Evolutionary conservation across 2,329 filamentous ascomycete genomes (phyloP), one percentile per base, ranked within the genome.

Genomic region (Exophiala sp.): DNA sequence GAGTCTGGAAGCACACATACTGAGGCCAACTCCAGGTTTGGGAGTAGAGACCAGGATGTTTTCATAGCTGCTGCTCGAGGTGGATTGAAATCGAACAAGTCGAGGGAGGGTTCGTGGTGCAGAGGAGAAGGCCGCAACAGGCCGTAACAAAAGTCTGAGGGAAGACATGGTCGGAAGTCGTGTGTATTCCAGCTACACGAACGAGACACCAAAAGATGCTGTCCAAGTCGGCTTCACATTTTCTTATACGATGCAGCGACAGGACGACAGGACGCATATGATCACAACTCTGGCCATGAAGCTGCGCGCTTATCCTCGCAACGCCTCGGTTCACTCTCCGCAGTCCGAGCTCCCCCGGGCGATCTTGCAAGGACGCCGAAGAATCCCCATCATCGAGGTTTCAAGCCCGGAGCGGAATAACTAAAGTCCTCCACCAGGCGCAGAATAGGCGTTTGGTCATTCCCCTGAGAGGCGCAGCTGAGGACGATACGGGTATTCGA

Each of bases 1-100:
- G 5, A 12, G 21, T n/a, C 14, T 14, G 16, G 11, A 5, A n/a
- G 5, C 41, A 43, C 8, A 11, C 76, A 59, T 79, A 96, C 92
- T 88, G 75, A 96, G 82, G 2, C 89, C 89, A 54, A 99, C 91
- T 47, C 91, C 91, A n/a, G 89, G 87, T 71, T 87, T 88, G 8
- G 92, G 92, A 62, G 83, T 84, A 14, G 89, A 90, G 47, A 90
- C 85, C 63, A 94, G 78, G 64, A 97, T 85, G 72, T 87, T 86
- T 68, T 96, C 88, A 73, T 95, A 96, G 44, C 47, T 50, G 44
- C 47, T 50, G 72, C 65, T 42, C 67, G 67, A 52, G 69, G 69
- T 60, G 73, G 74, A 54, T 74, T 77, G 60, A 73, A 72, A 67
- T 47, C 82, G 78, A 57, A 74, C 69, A 45, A 83, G 69, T 48